Percentiles rank a stretch among this genome's conserved stretches.
These are phyloP conservation scores for Trametes polyzona DNA, from an alignment of 1,284 basidiomycete species.

Conservation along the genomic window DNA sequence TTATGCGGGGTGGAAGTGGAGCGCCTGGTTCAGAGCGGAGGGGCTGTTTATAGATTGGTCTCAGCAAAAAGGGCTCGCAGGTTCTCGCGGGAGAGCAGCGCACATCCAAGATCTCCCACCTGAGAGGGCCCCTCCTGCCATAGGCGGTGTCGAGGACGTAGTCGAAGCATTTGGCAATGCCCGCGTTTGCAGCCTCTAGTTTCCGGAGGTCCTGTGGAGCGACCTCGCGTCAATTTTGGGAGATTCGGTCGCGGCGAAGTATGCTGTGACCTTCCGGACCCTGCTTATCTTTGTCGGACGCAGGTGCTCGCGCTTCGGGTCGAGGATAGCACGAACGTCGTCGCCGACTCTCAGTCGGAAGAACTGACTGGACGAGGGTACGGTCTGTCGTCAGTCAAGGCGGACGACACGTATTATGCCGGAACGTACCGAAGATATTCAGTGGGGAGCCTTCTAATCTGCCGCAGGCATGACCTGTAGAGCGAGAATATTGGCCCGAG, in stretches of 20 bases:
- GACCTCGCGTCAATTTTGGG: neutral
- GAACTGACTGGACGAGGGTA: slow-evolving; percentile 58
- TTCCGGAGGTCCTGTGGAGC: slow-evolving; percentile 57
- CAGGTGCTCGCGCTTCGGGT: slow-evolving; percentile 31
- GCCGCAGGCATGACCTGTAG: slow-evolving; percentile 58
- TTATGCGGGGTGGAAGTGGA: slow-evolving; percentile 49
- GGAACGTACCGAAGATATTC: slow-evolving; percentile 58
- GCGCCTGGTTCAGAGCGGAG: slow-evolving; percentile 50
- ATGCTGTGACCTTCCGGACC: slow-evolving; percentile 50
- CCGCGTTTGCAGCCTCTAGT: slow-evolving; percentile 60
- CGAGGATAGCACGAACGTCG: slow-evolving; percentile 47
- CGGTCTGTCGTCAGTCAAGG: slow-evolving; percentile 23
- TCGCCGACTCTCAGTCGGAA: slow-evolving; percentile 64
- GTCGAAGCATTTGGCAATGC: slow-evolving; percentile 55
- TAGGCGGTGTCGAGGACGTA: slow-evolving; percentile 78
- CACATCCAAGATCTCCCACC: slow-evolving; percentile 67
- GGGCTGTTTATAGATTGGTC: slow-evolving; percentile 44
- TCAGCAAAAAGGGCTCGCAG: slow-evolving; percentile 1
- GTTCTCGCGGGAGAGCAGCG: slow-evolving; percentile 15
- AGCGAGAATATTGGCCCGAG: slow-evolving; percentile 40
- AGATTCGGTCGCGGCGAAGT: neutral
- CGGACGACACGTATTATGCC: slow-evolving; percentile 9
- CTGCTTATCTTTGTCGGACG: slow-evolving; percentile 50
- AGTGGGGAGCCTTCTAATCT: slow-evolving; percentile 57
- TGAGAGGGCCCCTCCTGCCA: slow-evolving; percentile 72